These are phyloP conservation scores for Melastoma candidum DNA, from an alignment of 441 rosid species.

Conservation along the genomic window DNA sequence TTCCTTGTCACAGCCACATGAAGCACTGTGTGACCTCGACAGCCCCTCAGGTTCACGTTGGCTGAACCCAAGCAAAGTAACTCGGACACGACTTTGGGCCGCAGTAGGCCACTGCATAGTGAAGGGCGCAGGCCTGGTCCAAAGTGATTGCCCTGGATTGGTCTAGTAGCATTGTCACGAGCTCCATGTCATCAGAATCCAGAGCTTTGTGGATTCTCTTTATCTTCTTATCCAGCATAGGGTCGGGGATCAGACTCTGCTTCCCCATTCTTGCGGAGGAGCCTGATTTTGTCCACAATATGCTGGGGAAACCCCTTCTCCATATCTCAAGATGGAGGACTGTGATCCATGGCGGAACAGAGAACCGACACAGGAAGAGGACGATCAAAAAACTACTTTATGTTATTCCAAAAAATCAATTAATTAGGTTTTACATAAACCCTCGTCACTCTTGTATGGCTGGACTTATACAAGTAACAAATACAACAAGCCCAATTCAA, in stretches of 20 bases:
- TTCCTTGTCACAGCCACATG: slow-evolving; percentile 28
- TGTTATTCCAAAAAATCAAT: too few species aligned
- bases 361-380: too few species aligned
- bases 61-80: slow-evolving; percentile 18
- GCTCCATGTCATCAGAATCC: slow-evolving; percentile 27
- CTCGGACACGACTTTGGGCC: slow-evolving; percentile 23
- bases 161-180: slow-evolving; percentile 19
- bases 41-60: slow-evolving; percentile 17
- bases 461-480: too few species aligned
- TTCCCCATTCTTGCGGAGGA: slow-evolving; percentile 19
- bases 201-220: slow-evolving; percentile 26
- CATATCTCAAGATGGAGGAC: too few species aligned
- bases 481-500: too few species aligned
- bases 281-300: slow-evolving; percentile 13
- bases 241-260: slow-evolving; percentile 3
- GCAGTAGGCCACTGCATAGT: slow-evolving; percentile 30
- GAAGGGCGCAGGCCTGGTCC: slow-evolving; percentile 27
- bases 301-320: slow-evolving; percentile 25
- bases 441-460: too few species aligned
- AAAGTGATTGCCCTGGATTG: slow-evolving; percentile 23
- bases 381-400: too few species aligned
- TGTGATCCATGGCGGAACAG: too few species aligned
- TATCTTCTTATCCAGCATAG: slow-evolving; percentile 14
- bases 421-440: too few species aligned
- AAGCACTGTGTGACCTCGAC: slow-evolving; percentile 22